Percentiles rank a stretch among this genome's conserved stretches.
Conservation (phyloP, 495 filamentous ascomycete genomes). For the Xylaria telfairii region DNA sequence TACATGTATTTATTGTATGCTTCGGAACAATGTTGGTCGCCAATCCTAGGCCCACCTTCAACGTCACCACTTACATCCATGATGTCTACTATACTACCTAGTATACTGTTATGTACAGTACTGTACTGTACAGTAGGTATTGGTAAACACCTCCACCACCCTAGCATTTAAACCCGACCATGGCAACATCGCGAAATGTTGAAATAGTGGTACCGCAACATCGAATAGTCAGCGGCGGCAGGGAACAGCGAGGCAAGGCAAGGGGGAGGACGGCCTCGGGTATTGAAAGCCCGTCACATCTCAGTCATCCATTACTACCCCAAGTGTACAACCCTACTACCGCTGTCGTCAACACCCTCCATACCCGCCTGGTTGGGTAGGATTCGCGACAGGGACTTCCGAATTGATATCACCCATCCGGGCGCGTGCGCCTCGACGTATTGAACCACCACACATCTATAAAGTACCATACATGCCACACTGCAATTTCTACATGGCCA, state of each 20-base stretch:
- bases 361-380: constrained; percentile 16
- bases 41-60: neutral
- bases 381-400: constrained; percentile 18
- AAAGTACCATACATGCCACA: constrained; percentile 12
- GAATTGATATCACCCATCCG: constrained; percentile 17
- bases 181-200: neutral
- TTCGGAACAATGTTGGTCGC: neutral
- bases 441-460: neutral
- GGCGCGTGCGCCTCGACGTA: neutral
- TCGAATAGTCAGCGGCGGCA: neutral
- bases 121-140: no score
- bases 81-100: no score
- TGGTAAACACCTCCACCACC: no score
- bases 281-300: constrained; percentile 15
- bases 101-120: no score
- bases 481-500: neutral
- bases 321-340: neutral
- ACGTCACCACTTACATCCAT: no score
- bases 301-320: constrained; percentile 10
- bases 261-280: neutral
- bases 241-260: neutral
- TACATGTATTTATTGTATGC: neutral
- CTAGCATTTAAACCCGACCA: neutral
- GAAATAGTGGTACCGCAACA: neutral
- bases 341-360: neutral